A percentile compares a stretch with the other conserved stretches of the same genome.
Evolutionary conservation across 495 filamentous ascomycete genomes (phyloP).

Genomic region (Xylaria palmicola): DNA sequence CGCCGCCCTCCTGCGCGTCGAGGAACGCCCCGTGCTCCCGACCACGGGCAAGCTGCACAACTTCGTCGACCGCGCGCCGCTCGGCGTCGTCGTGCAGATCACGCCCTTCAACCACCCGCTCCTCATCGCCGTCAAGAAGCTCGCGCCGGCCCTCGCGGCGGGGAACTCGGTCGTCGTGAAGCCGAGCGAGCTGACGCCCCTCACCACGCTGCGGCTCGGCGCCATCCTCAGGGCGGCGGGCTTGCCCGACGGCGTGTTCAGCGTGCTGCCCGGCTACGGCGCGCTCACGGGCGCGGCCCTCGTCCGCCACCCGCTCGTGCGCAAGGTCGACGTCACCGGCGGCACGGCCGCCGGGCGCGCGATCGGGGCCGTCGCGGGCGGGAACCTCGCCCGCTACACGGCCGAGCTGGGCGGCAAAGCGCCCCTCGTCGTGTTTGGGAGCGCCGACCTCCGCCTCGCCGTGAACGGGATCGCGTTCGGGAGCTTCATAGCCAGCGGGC

Average conservation of each 20-base stretch:
- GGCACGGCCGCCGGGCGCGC: slow-evolving; percentile 47
- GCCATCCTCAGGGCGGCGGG: slow-evolving; percentile 53
- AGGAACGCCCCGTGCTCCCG: slow-evolving; percentile 60
- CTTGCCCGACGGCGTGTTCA: slow-evolving; percentile 56
- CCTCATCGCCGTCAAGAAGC: slow-evolving; percentile 62
- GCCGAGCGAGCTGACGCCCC: slow-evolving; percentile 59
- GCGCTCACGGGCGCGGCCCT: slow-evolving; percentile 53
- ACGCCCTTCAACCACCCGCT: slow-evolving; percentile 68
- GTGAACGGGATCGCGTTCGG: slow-evolving; percentile 60
- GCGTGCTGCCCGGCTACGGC: slow-evolving; percentile 58
- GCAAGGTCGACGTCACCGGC: slow-evolving; percentile 64
- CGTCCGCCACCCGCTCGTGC: slow-evolving; percentile 50
- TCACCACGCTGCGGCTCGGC: slow-evolving; percentile 55
- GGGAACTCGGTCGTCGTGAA: slow-evolving; percentile 64
- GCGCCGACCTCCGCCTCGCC: slow-evolving; percentile 49
- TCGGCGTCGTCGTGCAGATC: slow-evolving; percentile 64
- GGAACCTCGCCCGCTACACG: slow-evolving; percentile 55
- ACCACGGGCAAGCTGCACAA: slow-evolving; percentile 61
- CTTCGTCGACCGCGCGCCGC: slow-evolving; percentile 56
- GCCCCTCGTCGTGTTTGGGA: slow-evolving; percentile 54
- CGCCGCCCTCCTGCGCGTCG: slow-evolving; percentile 56
- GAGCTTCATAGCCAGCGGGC: slow-evolving; percentile 59
- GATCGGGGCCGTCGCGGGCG: slow-evolving; percentile 47
- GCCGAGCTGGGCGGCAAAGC: slow-evolving; percentile 64
- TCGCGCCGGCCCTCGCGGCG: slow-evolving; percentile 59